A percentile compares a stretch with the other conserved stretches of the same genome.
Conservation (phyloP, 257 asterid genomes). For the Solanum pinnatisectum region DNA sequence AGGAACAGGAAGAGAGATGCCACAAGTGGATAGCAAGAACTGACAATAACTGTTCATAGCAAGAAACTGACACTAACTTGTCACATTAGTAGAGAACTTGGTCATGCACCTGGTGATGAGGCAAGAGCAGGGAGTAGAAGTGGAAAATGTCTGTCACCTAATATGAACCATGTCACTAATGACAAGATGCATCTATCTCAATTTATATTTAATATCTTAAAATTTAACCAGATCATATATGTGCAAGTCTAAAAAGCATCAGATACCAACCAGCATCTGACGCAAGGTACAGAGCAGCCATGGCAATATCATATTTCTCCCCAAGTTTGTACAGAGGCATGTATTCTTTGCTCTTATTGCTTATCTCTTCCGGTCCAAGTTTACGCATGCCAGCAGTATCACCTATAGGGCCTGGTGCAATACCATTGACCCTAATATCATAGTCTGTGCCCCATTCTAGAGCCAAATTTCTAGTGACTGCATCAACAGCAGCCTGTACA, state of each 20-base stretch:
- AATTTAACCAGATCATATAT: neutral
- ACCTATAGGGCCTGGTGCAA: conserved; percentile 87
- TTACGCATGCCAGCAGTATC: conserved; percentile 71
- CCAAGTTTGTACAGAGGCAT: conserved; percentile 65
- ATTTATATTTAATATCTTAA: neutral
- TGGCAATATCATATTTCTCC: conserved; percentile 90
- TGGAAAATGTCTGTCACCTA: neutral
- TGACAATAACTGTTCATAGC: neutral
- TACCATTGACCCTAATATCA: conserved; percentile 75
- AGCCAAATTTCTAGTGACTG: conserved; percentile 74
- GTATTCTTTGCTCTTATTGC: conserved; percentile 18
- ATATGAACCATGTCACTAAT: neutral
- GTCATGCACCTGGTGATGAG: neutral
- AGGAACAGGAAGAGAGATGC: neutral
- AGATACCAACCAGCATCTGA: conserved; percentile 67
- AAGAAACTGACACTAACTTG: neutral
- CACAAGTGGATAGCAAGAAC: neutral
- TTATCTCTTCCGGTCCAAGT: conserved; percentile 57
- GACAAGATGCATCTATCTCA: neutral
- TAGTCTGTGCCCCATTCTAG: conserved; percentile 91
- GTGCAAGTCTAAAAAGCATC: neutral
- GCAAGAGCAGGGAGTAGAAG: neutral
- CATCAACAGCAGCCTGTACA: conserved; percentile 75
- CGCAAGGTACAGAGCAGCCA: conserved; percentile 82
- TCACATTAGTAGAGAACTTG: neutral